Base-by-base conservation (phyloP, 306 rosid genomes). In the Cicer yamashitae region DNA sequence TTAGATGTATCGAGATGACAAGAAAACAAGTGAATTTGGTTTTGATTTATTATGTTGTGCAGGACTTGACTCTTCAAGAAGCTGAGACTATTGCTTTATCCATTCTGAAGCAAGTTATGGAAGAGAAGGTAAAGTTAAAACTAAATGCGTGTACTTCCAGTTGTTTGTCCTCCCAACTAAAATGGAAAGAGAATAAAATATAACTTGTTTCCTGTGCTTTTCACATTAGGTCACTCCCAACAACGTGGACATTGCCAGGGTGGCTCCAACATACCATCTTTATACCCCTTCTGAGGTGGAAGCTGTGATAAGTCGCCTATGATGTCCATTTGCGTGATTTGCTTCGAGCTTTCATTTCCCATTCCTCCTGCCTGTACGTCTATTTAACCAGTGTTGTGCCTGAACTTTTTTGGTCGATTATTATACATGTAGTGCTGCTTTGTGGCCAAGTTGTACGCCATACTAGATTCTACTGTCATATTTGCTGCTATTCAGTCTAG, bases 91-190 rank as follows among this genome's bases (percentile, higher is more conserved):
- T 94, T 59, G 97, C 99, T 75, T 90, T 94, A 56, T 94, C 97
- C 70, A 94, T 94, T 81, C 90, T 94, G 84, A 94, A 92, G 87
- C 99, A 94, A 83, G 99, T 92, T 48, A 94, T 94, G 99, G 99
- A 94, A 89, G 99, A 94, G 87, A 94, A 94, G 99, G 99, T 94
- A 78, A 78, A 44, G 25, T 43, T 48, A 40, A 77, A 52, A 77
- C 52, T 41, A 43, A 38, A 64, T 53, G 15, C 51, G 6, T 75
- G 47, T 37, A 10, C 17, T 74, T 20, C 43, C 2, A 15, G 62
- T 13, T 79, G 54, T 58, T 67, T 58, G 9, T 10, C 20, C 8
- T 65, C 15, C 54, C 7, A 54, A 18, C 54, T 1, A 50, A 43
- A 79, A 76, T 30, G 13, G 20, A 44, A 67, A 41, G 39, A 48